A percentile compares a stretch with the other conserved stretches of the same genome.
Conservation (phyloP, 306 rosid species). For the Canavalia ensiformis region DNA sequence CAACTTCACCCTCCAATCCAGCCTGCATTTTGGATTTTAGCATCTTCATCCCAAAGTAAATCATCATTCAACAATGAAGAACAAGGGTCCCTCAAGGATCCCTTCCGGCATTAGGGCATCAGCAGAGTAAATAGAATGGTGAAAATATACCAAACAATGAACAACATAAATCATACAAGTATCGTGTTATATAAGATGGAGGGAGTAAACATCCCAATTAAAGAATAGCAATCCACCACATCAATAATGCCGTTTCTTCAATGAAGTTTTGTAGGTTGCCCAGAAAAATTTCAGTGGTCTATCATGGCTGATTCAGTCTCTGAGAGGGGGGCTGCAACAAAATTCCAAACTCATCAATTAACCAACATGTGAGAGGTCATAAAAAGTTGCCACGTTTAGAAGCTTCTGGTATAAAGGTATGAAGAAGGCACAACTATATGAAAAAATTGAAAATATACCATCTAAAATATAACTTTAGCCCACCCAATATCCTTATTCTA, state of each 20-base stretch:
- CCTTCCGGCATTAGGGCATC: constrained; percentile 44
- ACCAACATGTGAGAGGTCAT: neutral
- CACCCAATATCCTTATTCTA: constrained; percentile 26
- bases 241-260: constrained; percentile 39
- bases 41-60: constrained; percentile 38
- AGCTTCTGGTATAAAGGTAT: constrained; percentile 16
- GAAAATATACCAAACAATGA: constrained; percentile 51
- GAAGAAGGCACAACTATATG: neutral
- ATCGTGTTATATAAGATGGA: constrained; percentile 57
- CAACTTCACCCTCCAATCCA: constrained; percentile 39
- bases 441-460: neutral
- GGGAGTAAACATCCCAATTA: constrained; percentile 45
- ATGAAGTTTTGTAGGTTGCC: constrained; percentile 44
- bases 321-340: constrained; percentile 87
- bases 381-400: neutral
- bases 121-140: constrained; percentile 39
- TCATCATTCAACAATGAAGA: constrained; percentile 49
- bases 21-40: constrained; percentile 42
- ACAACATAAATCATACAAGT: constrained; percentile 50
- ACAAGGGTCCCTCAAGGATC: constrained; percentile 46
- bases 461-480: neutral
- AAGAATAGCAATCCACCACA: constrained; percentile 53
- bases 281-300: constrained; percentile 72
- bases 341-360: constrained; percentile 35
- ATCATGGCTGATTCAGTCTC: constrained; percentile 96